Conservation (phyloP, 768 basidiomycete genomes). For the Mycena amicta region DNA sequence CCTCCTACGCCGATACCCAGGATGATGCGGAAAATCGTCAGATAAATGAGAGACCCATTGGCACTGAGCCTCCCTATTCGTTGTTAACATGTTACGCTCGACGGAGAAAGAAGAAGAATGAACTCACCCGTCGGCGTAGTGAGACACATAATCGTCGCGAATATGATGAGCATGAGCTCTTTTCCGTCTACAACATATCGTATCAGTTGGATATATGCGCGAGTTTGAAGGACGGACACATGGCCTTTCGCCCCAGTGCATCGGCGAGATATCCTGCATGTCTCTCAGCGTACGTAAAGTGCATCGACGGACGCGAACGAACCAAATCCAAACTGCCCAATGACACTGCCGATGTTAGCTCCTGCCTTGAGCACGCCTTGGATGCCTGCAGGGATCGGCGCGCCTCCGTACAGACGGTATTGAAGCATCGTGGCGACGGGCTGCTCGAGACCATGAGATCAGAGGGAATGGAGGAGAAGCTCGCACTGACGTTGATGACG, state of each 20-base stretch:
- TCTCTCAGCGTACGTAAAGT: not conserved
- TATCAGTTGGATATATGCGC: not conserved
- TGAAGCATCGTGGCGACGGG: conserved; percentile 18
- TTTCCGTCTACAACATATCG: conserved; percentile 55
- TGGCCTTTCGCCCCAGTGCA: conserved; percentile 65
- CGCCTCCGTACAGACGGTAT: conserved; percentile 48
- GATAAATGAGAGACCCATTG: conserved; percentile 58
- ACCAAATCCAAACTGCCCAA: conserved; percentile 61
- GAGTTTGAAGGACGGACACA: conserved; percentile 48
- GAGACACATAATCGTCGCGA: conserved; percentile 72
- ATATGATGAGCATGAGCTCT: conserved; percentile 78
- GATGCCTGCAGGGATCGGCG: conserved; percentile 45
- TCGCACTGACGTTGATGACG: conserved; percentile 15
- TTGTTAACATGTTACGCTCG: no score
- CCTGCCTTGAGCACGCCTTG: conserved; percentile 59
- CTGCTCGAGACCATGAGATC: not conserved
- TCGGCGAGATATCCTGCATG: conserved; percentile 62
- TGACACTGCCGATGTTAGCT: conserved; percentile 64
- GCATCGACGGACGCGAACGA: conserved; percentile 3
- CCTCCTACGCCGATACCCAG: conserved; percentile 83
- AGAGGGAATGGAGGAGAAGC: not conserved
- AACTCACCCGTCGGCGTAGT: conserved; percentile 61
- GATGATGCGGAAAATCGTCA: conserved; percentile 69
- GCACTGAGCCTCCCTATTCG: conserved; percentile 31
- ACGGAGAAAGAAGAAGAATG: no score